Conservation (phyloP, 2,329 filamentous ascomycete species). For the Diaporthe helianthi region DNA sequence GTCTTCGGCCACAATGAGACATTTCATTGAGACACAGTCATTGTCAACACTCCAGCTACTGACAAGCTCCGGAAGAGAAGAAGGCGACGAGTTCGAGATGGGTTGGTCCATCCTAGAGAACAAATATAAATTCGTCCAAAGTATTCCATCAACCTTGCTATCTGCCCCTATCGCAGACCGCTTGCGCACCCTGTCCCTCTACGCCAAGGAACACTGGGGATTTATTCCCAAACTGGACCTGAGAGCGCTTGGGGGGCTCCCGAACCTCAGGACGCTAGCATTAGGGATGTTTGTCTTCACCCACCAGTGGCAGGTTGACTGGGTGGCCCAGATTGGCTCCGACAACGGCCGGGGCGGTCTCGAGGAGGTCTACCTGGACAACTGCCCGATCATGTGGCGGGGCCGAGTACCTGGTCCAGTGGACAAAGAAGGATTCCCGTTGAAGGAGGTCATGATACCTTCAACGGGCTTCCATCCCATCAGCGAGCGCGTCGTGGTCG, state of each 20-base stretch:
- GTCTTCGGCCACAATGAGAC: background rate
- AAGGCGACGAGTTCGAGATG: background rate
- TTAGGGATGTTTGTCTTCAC: constrained; percentile 52
- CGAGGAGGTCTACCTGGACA: constrained; percentile 50
- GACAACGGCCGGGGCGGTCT: constrained; percentile 43
- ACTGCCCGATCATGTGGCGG: constrained; percentile 47
- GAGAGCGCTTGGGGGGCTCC: constrained; percentile 42
- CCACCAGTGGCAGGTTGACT: constrained; percentile 54
- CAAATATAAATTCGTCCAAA: constrained; percentile 37
- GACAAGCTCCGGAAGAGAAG: background rate
- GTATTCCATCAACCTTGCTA: constrained; percentile 39
- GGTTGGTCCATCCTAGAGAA: background rate
- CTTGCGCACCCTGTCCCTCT: constrained; percentile 49
- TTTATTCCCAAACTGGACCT: constrained; percentile 50
- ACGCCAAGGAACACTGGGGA: constrained; percentile 47
- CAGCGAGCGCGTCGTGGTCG: background rate
- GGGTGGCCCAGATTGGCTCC: constrained; percentile 49
- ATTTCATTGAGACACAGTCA: background rate
- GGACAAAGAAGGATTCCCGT: constrained; percentile 12
- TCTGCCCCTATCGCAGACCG: constrained; percentile 32
- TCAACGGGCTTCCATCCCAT: background rate
- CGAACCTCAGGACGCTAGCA: constrained; percentile 47
- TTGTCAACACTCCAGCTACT: constrained; percentile 12
- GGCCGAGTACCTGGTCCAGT: background rate
- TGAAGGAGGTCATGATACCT: background rate